These are phyloP conservation scores for Daldinia sp. DNA, from an alignment of 2,329 filamentous ascomycete genomes.

Conservation along the genomic window DNA sequence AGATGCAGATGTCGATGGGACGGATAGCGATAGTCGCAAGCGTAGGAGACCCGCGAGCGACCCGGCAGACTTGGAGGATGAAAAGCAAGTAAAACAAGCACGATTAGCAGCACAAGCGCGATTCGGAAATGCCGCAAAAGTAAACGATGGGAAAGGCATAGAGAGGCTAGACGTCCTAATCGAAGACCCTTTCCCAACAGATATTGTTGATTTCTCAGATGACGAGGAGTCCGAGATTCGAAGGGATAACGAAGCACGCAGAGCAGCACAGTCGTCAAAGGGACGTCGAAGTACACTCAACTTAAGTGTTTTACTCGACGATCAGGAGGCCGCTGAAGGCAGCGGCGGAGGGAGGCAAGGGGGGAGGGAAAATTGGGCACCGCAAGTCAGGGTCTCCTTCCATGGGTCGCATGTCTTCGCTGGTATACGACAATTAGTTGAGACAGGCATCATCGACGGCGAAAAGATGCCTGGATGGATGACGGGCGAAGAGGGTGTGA, in stretches of 20 bases:
- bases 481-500: constrained; percentile 86
- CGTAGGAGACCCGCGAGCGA: constrained; percentile 38
- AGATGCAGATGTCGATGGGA: constrained; percentile 43
- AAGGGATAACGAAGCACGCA: constrained; percentile 15
- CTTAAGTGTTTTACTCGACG: constrained; percentile 36
- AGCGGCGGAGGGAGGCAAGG: constrained; percentile 25
- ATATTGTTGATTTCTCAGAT: constrained; percentile 3
- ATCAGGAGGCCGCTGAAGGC: constrained; percentile 41
- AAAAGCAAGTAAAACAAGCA: constrained; percentile 62
- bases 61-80: constrained; percentile 44
- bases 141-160: constrained; percentile 66
- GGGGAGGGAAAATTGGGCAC: constrained; percentile 56
- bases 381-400: constrained; percentile 71
- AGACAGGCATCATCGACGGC: constrained; percentile 78
- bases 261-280: constrained; percentile 33
- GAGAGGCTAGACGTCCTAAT: constrained; percentile 68
- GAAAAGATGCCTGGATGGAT: constrained; percentile 87
- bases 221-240: constrained; percentile 11
- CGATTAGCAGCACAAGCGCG: constrained; percentile 70
- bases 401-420: constrained; percentile 82
- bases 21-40: constrained; percentile 32
- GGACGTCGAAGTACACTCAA: constrained; percentile 40
- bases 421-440: constrained; percentile 79
- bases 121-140: constrained; percentile 69
- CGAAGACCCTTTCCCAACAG: constrained; percentile 62